A percentile compares a stretch with the other conserved stretches of the same genome.
phyloP scores from a whole-genome alignment of 2,329 filamentous ascomycete species.

The Xylaria sp. region DNA sequence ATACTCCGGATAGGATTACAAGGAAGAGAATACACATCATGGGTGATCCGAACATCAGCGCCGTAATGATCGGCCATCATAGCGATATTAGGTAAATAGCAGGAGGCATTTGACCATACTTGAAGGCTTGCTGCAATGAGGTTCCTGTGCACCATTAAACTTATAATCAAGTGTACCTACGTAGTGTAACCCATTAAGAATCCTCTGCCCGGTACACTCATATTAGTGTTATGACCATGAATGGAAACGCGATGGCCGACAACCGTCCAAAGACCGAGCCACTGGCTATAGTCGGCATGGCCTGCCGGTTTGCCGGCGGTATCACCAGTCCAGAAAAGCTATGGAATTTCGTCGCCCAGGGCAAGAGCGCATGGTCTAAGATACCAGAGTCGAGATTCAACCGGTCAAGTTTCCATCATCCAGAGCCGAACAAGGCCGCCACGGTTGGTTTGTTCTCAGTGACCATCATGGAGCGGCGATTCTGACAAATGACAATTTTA shows the following conservation, averaged over 20 bases:
- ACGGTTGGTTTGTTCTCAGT: neutral
- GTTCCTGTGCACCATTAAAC: no score
- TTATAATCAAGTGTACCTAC: no score
- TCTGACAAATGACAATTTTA: neutral
- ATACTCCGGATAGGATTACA: neutral
- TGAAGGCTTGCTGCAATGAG: no score
- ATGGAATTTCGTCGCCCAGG: constrained; percentile 24
- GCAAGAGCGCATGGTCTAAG: constrained; percentile 20
- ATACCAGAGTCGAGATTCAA: constrained; percentile 28
- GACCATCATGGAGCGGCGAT: neutral
- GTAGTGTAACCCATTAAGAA: no score
- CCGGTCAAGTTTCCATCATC: constrained; percentile 13
- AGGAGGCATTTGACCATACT: neutral
- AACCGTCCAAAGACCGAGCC: constrained; percentile 20
- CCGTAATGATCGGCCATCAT: neutral
- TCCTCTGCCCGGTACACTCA: no score
- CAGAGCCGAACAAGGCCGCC: neutral
- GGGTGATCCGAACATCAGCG: neutral
- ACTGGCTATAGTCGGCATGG: constrained; percentile 29
- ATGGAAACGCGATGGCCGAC: neutral
- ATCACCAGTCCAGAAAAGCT: constrained; percentile 23
- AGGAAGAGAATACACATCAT: neutral
- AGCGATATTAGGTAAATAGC: neutral
- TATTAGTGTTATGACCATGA: neutral
- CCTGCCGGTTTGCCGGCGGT: constrained; percentile 24